Evolutionary conservation across 441 rosid species (phyloP).

Genomic region (Pelargonium cotyledonis): DNA sequence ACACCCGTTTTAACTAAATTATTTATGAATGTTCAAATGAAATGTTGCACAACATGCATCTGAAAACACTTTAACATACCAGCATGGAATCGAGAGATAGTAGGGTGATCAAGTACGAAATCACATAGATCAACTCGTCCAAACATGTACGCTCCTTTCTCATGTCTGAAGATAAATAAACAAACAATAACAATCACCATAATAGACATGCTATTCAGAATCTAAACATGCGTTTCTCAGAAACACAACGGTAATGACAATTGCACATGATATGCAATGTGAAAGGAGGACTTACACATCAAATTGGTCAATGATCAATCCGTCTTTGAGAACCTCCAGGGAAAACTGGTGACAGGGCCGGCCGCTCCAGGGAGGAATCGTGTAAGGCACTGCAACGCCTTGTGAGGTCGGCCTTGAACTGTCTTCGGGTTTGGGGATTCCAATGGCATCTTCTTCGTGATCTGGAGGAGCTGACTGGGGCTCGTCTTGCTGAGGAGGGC

Average conservation of each 20-base stretch:
- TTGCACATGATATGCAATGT: neutral
- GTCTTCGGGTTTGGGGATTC: constrained; percentile 1
- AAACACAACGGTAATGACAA: neutral
- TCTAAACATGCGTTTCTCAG: neutral
- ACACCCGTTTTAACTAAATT: no score
- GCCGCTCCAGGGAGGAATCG: constrained; percentile 88
- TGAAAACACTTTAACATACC: constrained; percentile 31
- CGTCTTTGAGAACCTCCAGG: constrained; percentile 84
- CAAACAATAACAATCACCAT: neutral
- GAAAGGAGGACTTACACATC: constrained; percentile 37
- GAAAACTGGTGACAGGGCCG: constrained; percentile 56
- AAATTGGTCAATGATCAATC: constrained; percentile 55
- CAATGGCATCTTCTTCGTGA: constrained; percentile 1
- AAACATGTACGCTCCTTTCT: constrained; percentile 94
- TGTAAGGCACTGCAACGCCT: constrained; percentile 51
- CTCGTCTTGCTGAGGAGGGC: neutral
- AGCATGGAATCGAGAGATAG: constrained; percentile 92
- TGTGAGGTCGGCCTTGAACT: constrained; percentile 8
- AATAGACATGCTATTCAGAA: constrained; percentile 5
- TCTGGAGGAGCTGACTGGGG: constrained; percentile 14
- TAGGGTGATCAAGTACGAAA: constrained; percentile 83
- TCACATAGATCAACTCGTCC: constrained; percentile 88
- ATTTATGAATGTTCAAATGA: neutral
- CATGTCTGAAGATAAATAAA: constrained; percentile 31
- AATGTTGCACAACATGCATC: no score